A percentile compares a stretch with the other conserved stretches of the same genome.
Evolutionary conservation across 345 rosid species (phyloP).

Genomic region (Theobroma cacao): DNA sequence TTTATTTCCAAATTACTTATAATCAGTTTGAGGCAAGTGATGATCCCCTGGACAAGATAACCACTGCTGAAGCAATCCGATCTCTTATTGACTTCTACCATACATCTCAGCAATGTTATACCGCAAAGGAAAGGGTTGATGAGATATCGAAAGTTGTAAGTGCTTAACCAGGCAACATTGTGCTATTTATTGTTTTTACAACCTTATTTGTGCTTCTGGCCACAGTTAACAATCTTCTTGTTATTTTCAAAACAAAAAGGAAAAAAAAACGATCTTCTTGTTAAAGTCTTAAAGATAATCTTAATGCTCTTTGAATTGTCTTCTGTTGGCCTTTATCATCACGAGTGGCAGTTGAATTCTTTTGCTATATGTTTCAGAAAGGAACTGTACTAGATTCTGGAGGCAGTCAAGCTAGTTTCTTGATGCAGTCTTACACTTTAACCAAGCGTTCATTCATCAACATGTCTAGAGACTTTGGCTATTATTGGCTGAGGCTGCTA

Average conservation of each 20-base stretch:
- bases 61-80: conserved; percentile 85
- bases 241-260: no score
- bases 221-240: neutral
- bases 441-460: conserved; percentile 87
- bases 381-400: conserved; percentile 88
- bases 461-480: conserved; percentile 97
- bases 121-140: conserved; percentile 67
- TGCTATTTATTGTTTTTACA: neutral
- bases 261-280: neutral
- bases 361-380: conserved; percentile 45
- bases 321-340: neutral
- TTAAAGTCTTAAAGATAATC: no score
- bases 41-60: conserved; percentile 80
- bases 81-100: conserved; percentile 56
- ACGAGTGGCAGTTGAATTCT: neutral
- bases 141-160: conserved; percentile 90
- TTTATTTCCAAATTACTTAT: neutral
- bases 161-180: neutral
- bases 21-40: conserved; percentile 62
- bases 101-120: conserved; percentile 59
- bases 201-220: neutral
- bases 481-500: conserved; percentile 92
- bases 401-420: conserved; percentile 95
- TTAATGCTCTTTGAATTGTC: neutral
- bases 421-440: conserved; percentile 71